Evolutionary conservation across 2,329 filamentous ascomycete genomes (phyloP).

Genomic region (Epicoccum nigrum): DNA sequence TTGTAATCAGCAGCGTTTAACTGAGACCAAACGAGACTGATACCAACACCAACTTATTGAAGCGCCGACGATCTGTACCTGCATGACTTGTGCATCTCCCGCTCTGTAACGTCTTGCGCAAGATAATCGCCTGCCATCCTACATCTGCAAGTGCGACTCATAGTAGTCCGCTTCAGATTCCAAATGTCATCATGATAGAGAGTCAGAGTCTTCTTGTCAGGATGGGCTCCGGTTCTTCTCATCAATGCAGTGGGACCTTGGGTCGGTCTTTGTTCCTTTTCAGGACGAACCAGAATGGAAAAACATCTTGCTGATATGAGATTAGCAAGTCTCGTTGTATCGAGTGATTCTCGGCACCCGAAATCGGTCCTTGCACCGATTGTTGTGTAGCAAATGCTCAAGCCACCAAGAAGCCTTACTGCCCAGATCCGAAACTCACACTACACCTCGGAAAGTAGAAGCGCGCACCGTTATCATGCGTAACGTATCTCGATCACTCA

Average conservation of each 20-base stretch:
- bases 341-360: background rate
- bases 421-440: background rate
- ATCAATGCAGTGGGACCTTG: background rate
- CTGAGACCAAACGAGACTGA: background rate
- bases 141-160: conserved; percentile 1
- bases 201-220: background rate
- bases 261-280: background rate
- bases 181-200: background rate
- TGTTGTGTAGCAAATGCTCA: background rate
- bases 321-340: background rate
- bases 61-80: conserved; percentile 11
- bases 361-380: background rate
- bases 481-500: background rate
- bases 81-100: conserved; percentile 14
- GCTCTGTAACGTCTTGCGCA: conserved; percentile 1
- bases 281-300: background rate
- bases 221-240: background rate
- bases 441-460: background rate
- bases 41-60: conserved; percentile 11
- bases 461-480: background rate
- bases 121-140: conserved; percentile 7
- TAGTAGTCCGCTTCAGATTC: background rate
- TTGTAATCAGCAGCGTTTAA: background rate
- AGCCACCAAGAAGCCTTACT: background rate
- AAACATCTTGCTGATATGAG: background rate